Evolutionary conservation across 768 basidiomycete species (phyloP).

Genomic region (Tricholoma terreum): DNA sequence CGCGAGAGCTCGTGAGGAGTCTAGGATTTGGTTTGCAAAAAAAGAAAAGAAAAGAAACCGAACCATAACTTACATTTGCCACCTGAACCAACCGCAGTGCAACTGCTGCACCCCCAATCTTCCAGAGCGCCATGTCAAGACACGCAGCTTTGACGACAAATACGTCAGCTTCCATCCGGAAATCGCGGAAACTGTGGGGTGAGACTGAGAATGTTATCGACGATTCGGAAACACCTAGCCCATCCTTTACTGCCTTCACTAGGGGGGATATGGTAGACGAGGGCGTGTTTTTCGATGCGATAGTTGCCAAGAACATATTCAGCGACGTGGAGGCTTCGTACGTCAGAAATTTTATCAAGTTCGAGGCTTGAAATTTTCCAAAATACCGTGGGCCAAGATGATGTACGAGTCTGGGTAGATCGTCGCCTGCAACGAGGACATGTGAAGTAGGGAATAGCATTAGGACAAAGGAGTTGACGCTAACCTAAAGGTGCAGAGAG

Average conservation of each 20-base stretch:
- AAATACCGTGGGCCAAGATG: slow-evolving; percentile 80
- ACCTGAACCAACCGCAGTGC: slow-evolving; percentile 72
- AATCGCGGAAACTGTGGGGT: slow-evolving; percentile 27
- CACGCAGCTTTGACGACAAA: slow-evolving; percentile 57
- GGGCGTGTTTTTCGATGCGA: slow-evolving; percentile 33
- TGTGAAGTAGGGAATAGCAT: slow-evolving; percentile 5
- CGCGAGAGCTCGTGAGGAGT: slow-evolving; percentile 75
- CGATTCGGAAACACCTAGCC: slow-evolving; percentile 39
- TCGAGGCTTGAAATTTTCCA: slow-evolving; percentile 70
- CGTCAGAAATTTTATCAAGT: slow-evolving; percentile 72
- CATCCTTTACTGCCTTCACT: slow-evolving; percentile 49
- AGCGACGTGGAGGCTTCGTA: slow-evolving; percentile 84
- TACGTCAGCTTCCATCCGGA: slow-evolving; percentile 49
- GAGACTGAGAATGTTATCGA: slow-evolving; percentile 40
- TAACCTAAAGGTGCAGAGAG: slow-evolving; percentile 57
- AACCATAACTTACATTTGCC: slow-evolving; percentile 50
- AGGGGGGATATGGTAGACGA: slow-evolving; percentile 31
- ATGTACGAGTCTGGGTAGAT: slow-evolving; percentile 70
- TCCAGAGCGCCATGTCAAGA: slow-evolving; percentile 76
- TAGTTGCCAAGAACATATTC: slow-evolving; percentile 66
- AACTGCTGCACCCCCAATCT: slow-evolving; percentile 78
- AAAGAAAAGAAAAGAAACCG: not conserved
- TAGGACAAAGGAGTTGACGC: not conserved
- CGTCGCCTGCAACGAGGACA: slow-evolving; percentile 48
- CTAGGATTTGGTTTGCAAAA: slow-evolving; percentile 29